phyloP scores from a whole-genome alignment of 352 stramenopile species.

The Phytophthora melonis region DNA sequence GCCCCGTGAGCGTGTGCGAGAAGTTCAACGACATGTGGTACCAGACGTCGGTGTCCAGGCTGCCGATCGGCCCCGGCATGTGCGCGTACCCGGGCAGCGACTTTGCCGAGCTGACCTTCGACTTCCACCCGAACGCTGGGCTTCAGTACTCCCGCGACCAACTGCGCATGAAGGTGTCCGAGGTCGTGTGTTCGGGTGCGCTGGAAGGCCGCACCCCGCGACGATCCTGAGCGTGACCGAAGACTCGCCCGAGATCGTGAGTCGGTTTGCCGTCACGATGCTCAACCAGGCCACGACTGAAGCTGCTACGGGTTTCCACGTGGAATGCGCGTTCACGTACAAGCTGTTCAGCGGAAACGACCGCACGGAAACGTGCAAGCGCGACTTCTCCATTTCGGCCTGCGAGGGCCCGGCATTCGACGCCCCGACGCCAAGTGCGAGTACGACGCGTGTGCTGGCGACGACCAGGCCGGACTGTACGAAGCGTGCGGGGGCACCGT shows the following conservation, averaged over 20 bases:
- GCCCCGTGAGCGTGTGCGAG: conserved; percentile 56
- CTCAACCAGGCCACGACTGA: conserved; percentile 50
- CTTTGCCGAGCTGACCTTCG: conserved; percentile 74
- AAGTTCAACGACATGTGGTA: conserved; percentile 79
- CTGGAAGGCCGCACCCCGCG: conserved; percentile 36
- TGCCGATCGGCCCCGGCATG: conserved; percentile 42
- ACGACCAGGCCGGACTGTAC: conserved; percentile 44
- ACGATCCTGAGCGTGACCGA: conserved; percentile 47
- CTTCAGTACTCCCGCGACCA: conserved; percentile 48
- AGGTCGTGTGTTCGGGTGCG: conserved; percentile 51
- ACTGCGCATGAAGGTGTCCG: conserved; percentile 47
- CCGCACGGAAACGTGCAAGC: conserved; percentile 46
- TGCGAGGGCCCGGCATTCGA: conserved; percentile 70
- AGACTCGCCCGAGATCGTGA: conserved; percentile 52
- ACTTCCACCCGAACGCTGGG: conserved; percentile 61
- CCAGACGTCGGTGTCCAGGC: conserved; percentile 49
- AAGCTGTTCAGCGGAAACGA: conserved; percentile 26
- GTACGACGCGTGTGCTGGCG: conserved; percentile 47
- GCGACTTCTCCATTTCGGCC: conserved; percentile 62
- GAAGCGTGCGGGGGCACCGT: conserved; percentile 56
- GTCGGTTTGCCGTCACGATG: conserved; percentile 66
- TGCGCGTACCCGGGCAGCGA: conserved; percentile 68
- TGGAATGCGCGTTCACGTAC: conserved; percentile 71
- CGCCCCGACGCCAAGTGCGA: conserved; percentile 45
- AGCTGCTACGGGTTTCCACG: conserved; percentile 48